Evolutionary conservation across 371 early-diverging fungal genomes (phyloP).

Genomic region (Mortierella sp.): DNA sequence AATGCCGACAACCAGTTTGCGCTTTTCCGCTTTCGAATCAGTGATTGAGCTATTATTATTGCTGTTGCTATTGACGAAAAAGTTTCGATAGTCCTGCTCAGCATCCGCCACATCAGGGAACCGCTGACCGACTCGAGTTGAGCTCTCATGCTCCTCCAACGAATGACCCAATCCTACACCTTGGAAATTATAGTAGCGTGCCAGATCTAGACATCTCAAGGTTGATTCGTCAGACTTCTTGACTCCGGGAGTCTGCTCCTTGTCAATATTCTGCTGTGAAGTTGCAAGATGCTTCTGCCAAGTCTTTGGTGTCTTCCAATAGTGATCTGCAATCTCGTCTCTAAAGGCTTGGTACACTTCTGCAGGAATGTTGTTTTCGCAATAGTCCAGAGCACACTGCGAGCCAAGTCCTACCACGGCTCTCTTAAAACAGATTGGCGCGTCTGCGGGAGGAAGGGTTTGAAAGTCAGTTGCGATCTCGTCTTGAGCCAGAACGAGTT

Average conservation of each 20-base stretch:
- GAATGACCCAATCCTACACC: neutral
- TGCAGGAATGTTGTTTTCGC: slow-evolving; percentile 56
- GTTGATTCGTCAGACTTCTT: neutral
- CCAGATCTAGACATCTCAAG: slow-evolving; percentile 20
- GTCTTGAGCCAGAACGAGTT: slow-evolving; percentile 52
- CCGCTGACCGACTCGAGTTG: slow-evolving; percentile 16
- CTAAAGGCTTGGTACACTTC: slow-evolving; percentile 56
- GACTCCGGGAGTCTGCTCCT: neutral
- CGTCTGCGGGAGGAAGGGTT: slow-evolving; percentile 33
- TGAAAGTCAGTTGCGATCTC: slow-evolving; percentile 54
- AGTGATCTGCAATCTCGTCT: slow-evolving; percentile 36
- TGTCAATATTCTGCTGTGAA: slow-evolving; percentile 7
- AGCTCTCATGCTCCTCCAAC: neutral
- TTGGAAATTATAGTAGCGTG: slow-evolving; percentile 44
- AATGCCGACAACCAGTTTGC: slow-evolving; percentile 28
- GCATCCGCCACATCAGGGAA: slow-evolving; percentile 44
- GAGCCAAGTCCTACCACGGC: slow-evolving; percentile 64
- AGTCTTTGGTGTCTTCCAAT: slow-evolving; percentile 12
- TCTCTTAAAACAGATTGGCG: slow-evolving; percentile 59
- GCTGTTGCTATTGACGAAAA: neutral
- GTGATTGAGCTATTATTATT: neutral
- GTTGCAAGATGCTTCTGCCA: slow-evolving; percentile 7
- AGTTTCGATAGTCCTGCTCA: slow-evolving; percentile 30
- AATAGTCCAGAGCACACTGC: slow-evolving; percentile 60
- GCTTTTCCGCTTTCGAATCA: neutral